Base-by-base conservation (phyloP, 441 rosid genomes). In the Croton laevigatus region DNA sequence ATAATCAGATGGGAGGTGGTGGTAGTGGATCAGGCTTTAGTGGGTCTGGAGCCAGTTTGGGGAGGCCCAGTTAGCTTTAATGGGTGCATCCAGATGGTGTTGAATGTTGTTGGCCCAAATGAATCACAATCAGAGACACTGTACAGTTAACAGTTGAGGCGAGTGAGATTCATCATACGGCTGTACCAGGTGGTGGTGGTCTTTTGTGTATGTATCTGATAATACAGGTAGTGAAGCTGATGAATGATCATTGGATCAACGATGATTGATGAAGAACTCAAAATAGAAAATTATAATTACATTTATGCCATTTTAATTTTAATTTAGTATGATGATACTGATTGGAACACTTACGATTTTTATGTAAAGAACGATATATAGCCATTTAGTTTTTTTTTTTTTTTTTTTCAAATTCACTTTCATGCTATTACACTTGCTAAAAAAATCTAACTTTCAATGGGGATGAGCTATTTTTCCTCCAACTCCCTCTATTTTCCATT, bases 1-100 rank as follows among this genome's bases (percentile, higher is more conserved):
- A 40, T 64, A 85, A 84, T 76, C 83, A 73, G 69, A 70, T 82
- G 76, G 82, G 75, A 8, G 81, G 86, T 11, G 67, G 66, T 4
- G 54, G 60, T 36, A 14, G 71, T 74, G 81, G 78, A 45, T 70
- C 76, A 1, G 79, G 78, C 11, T 64, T 11, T 64, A 14, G 77
- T 76, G 83, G 80, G 62, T 70, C 77, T 5, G 81, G 80, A 48
- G 53, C 67, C 75, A 66, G 53, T 44, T 73, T 83, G 38, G 80
- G 81, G 20, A 71, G 85, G 85, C 74, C 78, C 59, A 79, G 77
- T 11, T 45, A 59, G 45, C 10, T 48, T 37, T 51, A 23, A 22
- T 0, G 42, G 63, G 64, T 58, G 75, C n/a, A 62, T 65, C 70
- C 1, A 1, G 8, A 1, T 1, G 10, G 8, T 40, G 20, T 2